Conservation (phyloP, 345 rosid genomes). For the Alliaria petiolata region DNA sequence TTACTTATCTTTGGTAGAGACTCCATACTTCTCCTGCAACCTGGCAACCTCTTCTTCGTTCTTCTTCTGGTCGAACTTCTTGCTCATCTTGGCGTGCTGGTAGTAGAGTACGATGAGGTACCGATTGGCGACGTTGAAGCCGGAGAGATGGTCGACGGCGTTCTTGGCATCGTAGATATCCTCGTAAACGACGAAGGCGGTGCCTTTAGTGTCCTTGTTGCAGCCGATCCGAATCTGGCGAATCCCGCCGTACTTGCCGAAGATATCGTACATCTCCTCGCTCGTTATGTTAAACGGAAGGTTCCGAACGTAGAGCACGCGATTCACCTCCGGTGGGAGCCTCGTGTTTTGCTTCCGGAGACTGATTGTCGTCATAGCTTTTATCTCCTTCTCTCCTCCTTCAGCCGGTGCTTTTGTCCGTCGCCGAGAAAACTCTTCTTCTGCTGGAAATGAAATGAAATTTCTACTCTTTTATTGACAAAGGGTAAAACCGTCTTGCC, state of each 20-base stretch:
- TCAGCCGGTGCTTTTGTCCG: conserved; percentile 4
- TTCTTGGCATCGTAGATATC: conserved; percentile 97
- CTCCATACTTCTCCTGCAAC: conserved; percentile 94
- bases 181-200: conserved; percentile 94
- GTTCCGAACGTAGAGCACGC: conserved; percentile 91
- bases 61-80: conserved; percentile 93
- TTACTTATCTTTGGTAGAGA: conserved; percentile 83
- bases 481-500: conserved; percentile 17
- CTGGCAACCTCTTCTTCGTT: conserved; percentile 75
- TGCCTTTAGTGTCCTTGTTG: conserved; percentile 86
- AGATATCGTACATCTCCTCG: conserved; percentile 99
- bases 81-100: conserved; percentile 93
- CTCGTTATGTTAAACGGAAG: conserved; percentile 98
- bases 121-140: conserved; percentile 94
- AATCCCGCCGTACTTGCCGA: conserved; percentile 95
- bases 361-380: conserved; percentile 60
- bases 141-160: conserved; percentile 95
- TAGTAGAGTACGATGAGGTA: conserved; percentile 86
- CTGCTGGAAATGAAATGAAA: background rate
- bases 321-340: conserved; percentile 91
- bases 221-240: conserved; percentile 94
- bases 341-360: conserved; percentile 86
- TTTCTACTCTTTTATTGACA: no score
- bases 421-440: background rate
- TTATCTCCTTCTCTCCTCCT: background rate